Evolutionary conservation across 1,284 basidiomycete species (phyloP), one percentile per base, ranked within the genome.

Genomic region (Hymenochaete sp.): DNA sequence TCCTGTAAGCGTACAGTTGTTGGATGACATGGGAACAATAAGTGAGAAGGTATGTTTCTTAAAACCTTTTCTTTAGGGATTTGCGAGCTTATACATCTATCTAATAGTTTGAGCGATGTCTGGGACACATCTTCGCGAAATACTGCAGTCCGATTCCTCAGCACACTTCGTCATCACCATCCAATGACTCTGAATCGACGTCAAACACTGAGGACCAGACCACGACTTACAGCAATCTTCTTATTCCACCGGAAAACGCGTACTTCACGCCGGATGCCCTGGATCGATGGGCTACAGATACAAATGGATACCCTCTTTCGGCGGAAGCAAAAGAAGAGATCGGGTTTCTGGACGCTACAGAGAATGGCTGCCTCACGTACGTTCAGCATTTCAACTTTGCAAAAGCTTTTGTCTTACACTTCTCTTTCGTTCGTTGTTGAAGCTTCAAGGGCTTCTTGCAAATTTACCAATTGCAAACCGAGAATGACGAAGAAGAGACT

Each of bases 401-500:
- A 18, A 22, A 7, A 4, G 4, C 24, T 31, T 31, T 10, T 31
- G 28, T 31, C 28, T 10, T 10, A 9, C 28, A 10, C 28, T 10
- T 10, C 28, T 10, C 28, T 31, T 31, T 35, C 21, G 13, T n/a
- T 35, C 13, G 6, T 6, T 32, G 16, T 48, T n/a, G n/a, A n/a
- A 85, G 82, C 18, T 77, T 84, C 57, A 77, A 80, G 57, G 84
- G 84, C 2, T 87, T 88, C 57, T 56, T 86, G 56, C 82, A 86
- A 57, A 75, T 87, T 39, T 87, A 87, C 57, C 81, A 84, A 55
- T 61, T 87, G 22, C 84, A 88, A 59, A 86, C 83, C 1, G 80
- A 84, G 56, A 84, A 78, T 52, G 84, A 87, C 51, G 81, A 84
- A 56, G 81, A 81, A 58, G 84, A 88, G 62, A 87, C 84, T 7